Evolutionary conservation across 768 basidiomycete genomes (phyloP).

Genomic region (Leccinum subtestaceum): DNA sequence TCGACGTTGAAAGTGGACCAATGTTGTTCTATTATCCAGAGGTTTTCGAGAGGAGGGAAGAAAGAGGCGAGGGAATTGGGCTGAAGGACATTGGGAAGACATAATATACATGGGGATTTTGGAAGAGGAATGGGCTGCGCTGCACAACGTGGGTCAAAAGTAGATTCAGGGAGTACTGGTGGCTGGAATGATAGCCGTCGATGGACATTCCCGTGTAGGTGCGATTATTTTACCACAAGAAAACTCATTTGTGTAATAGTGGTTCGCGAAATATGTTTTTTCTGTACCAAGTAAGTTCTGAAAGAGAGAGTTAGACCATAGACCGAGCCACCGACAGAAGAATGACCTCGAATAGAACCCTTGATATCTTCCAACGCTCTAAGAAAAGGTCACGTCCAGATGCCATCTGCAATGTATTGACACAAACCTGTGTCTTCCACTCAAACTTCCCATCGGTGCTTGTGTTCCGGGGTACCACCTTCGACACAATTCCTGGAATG

Average conservation of each 20-base stretch:
- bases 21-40: slow-evolving; percentile 10
- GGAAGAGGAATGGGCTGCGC: slow-evolving; percentile 31
- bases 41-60: slow-evolving; percentile 34
- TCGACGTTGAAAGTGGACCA: neutral
- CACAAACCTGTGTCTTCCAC: slow-evolving; percentile 57
- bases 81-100: slow-evolving; percentile 30
- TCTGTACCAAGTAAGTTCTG: slow-evolving; percentile 81
- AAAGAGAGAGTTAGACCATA: neutral
- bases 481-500: slow-evolving; percentile 60
- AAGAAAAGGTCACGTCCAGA: neutral
- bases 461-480: slow-evolving; percentile 60
- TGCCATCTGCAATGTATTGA: neutral
- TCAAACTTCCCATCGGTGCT: slow-evolving; percentile 26
- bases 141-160: neutral
- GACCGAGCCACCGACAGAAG: neutral
- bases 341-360: slow-evolving; percentile 66
- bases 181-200: neutral
- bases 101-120: slow-evolving; percentile 33
- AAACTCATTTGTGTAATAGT: neutral
- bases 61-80: slow-evolving; percentile 14
- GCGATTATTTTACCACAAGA: neutral
- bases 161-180: neutral
- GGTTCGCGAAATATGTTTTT: slow-evolving; percentile 62
- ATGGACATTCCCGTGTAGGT: neutral
- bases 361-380: slow-evolving; percentile 85